These are phyloP conservation scores for Papiliotrema fonsecae DNA, from an alignment of 1,284 basidiomycete species.

Conservation along the genomic window DNA sequence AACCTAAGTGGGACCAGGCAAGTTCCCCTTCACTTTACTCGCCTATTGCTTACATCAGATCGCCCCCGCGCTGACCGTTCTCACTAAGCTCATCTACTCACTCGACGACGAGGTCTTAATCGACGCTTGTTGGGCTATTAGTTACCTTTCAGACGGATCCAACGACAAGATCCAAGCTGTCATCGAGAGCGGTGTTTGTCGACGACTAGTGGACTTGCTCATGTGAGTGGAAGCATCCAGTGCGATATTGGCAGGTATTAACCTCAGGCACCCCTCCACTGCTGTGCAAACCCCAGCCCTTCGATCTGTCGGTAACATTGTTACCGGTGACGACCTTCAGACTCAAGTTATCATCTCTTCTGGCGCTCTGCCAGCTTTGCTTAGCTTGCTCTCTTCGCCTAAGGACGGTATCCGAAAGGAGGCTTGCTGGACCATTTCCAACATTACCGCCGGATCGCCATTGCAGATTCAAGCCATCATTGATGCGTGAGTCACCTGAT, in stretches of 20 bases:
- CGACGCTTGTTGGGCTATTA: slow-evolving; percentile 99
- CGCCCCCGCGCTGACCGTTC: slow-evolving; percentile 87
- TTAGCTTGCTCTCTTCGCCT: slow-evolving; percentile 85
- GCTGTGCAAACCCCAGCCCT: slow-evolving; percentile 98
- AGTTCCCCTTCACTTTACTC: slow-evolving; percentile 12
- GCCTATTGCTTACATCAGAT: slow-evolving; percentile 58
- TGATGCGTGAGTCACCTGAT: slow-evolving; percentile 46
- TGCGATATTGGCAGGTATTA: neutral
- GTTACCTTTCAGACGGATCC: slow-evolving; percentile 97
- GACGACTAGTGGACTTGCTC: slow-evolving; percentile 93
- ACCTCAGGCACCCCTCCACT: slow-evolving; percentile 71
- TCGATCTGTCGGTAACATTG: slow-evolving; percentile 97
- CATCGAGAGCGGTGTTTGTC: slow-evolving; percentile 96
- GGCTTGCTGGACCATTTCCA: slow-evolving; percentile 99
- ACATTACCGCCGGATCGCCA: slow-evolving; percentile 94
- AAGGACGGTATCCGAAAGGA: slow-evolving; percentile 90
- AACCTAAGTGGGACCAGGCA: slow-evolving; percentile 90
- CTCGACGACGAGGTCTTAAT: slow-evolving; percentile 99
- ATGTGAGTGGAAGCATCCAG: slow-evolving; percentile 54
- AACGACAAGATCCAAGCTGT: slow-evolving; percentile 99
- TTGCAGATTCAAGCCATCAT: slow-evolving; percentile 86
- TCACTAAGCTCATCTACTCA: slow-evolving; percentile 98
- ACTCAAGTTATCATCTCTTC: slow-evolving; percentile 98
- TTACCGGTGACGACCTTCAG: slow-evolving; percentile 97
- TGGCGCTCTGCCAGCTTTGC: slow-evolving; percentile 86